These are phyloP conservation scores for Kwoniella mangroviensis DNA, from an alignment of 768 basidiomycete genomes.

Conservation along the genomic window DNA sequence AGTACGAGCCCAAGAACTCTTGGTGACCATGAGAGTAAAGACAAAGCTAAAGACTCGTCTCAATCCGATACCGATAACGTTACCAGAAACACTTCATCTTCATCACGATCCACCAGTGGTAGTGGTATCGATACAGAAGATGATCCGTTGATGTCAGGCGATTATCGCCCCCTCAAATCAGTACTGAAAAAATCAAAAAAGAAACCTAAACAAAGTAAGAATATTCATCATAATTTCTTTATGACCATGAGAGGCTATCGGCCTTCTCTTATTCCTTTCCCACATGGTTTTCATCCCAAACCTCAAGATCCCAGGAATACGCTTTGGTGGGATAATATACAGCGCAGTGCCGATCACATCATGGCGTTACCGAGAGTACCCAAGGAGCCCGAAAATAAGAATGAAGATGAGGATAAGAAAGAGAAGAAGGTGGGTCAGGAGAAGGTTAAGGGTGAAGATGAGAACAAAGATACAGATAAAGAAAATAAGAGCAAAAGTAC, in stretches of 20 bases:
- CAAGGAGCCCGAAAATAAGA: slow-evolving; percentile 29
- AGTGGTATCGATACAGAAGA: slow-evolving; percentile 9
- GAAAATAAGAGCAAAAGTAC: background rate
- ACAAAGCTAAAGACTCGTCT: background rate
- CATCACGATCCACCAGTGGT: background rate
- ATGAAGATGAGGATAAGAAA: slow-evolving; percentile 7
- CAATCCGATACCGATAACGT: too few relatives aligned
- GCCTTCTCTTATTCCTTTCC: slow-evolving; percentile 49
- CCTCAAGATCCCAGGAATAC: slow-evolving; percentile 39
- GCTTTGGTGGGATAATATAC: slow-evolving; percentile 52
- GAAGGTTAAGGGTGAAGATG: slow-evolving; percentile 7
- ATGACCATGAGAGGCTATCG: slow-evolving; percentile 50
- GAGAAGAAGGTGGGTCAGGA: slow-evolving; percentile 18
- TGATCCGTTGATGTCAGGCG: slow-evolving; percentile 47
- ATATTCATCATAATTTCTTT: slow-evolving; percentile 51
- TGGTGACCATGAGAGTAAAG: background rate
- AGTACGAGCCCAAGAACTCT: background rate
- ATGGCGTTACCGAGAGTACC: slow-evolving; percentile 39
- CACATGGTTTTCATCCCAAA: slow-evolving; percentile 49
- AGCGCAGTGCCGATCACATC: slow-evolving; percentile 43
- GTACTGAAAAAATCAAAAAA: slow-evolving; percentile 49
- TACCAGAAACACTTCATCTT: background rate
- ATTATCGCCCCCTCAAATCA: slow-evolving; percentile 45
- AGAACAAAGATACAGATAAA: background rate
- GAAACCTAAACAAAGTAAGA: slow-evolving; percentile 42